Evolutionary conservation across 495 filamentous ascomycete genomes (phyloP).

Genomic region (Aspergillus egyptiacus): DNA sequence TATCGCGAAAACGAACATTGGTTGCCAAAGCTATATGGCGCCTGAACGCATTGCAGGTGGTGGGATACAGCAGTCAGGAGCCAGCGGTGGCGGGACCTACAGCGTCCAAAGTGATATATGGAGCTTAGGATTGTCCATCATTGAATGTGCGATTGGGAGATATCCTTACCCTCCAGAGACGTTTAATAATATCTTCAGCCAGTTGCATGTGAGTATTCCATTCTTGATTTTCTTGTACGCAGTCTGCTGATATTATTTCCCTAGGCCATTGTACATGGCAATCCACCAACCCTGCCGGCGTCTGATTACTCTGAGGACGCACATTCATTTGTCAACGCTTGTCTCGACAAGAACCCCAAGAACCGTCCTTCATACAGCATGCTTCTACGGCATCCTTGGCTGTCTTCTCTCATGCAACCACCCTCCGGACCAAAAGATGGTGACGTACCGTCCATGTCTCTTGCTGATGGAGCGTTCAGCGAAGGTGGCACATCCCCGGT

Average conservation of each 20-base stretch:
- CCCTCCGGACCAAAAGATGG: constrained; percentile 71
- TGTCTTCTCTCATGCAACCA: constrained; percentile 74
- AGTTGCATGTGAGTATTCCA: constrained; percentile 74
- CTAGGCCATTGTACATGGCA: constrained; percentile 95
- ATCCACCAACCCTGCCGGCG: constrained; percentile 76
- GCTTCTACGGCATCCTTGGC: constrained; percentile 84
- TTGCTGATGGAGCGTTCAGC: constrained; percentile 34
- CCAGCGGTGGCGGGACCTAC: constrained; percentile 76
- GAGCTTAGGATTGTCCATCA: constrained; percentile 89
- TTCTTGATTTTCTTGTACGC: background rate
- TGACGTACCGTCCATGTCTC: constrained; percentile 44
- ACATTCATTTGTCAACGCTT: constrained; percentile 79
- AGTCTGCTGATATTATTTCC: constrained; percentile 11
- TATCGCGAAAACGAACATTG: constrained; percentile 98
- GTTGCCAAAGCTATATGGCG: constrained; percentile 99
- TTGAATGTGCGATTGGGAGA: constrained; percentile 91
- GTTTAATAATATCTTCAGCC: constrained; percentile 97
- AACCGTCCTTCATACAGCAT: constrained; percentile 85
- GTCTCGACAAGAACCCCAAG: constrained; percentile 87
- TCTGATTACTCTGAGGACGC: constrained; percentile 73
- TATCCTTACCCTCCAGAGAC: constrained; percentile 98
- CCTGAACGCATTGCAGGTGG: constrained; percentile 90
- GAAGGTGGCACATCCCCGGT: constrained; percentile 31
- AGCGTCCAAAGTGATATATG: constrained; percentile 98
- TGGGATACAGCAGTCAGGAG: constrained; percentile 68